Conservation (phyloP, 345 rosid genomes). For the Eucalyptus guilfoylei region DNA sequence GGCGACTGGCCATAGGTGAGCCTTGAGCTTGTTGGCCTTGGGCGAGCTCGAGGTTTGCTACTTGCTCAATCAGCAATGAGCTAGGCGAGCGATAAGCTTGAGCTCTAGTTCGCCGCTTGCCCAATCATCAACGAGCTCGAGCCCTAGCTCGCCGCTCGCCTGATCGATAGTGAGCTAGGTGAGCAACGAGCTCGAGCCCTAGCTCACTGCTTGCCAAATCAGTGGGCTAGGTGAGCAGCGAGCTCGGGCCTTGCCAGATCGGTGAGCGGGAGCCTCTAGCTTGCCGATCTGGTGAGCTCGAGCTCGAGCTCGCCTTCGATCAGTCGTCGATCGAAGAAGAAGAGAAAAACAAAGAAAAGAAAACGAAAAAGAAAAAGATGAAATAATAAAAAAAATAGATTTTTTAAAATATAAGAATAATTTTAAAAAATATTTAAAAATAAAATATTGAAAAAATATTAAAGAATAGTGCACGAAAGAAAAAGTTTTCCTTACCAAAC, state of each 20-base stretch:
- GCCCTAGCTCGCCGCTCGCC: fast-evolving
- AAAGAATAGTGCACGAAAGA: no score
- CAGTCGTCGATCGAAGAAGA: fast-evolving
- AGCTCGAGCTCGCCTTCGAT: fast-evolving
- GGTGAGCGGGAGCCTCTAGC: fast-evolving
- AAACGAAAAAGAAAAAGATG: fast-evolving
- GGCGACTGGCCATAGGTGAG: fast-evolving
- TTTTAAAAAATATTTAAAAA: no score
- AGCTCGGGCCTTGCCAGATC: fast-evolving
- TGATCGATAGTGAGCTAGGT: fast-evolving
- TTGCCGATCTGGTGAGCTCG: fast-evolving
- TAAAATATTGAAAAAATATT: no score
- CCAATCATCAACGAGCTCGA: fast-evolving
- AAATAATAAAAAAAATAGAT: no score
- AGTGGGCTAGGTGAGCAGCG: fast-evolving
- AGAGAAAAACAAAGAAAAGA: no score
- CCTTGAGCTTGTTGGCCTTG: fast-evolving
- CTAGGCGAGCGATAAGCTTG: fast-evolving
- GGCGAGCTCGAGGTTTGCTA: fast-evolving
- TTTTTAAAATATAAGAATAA: no score
- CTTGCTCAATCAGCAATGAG: fast-evolving
- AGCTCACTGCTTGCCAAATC: no score
- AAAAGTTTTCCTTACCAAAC: no score
- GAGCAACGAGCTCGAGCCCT: fast-evolving
- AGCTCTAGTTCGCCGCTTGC: fast-evolving